phyloP scores from a whole-genome alignment of 345 rosid species.

The Pelargonium nanum region DNA sequence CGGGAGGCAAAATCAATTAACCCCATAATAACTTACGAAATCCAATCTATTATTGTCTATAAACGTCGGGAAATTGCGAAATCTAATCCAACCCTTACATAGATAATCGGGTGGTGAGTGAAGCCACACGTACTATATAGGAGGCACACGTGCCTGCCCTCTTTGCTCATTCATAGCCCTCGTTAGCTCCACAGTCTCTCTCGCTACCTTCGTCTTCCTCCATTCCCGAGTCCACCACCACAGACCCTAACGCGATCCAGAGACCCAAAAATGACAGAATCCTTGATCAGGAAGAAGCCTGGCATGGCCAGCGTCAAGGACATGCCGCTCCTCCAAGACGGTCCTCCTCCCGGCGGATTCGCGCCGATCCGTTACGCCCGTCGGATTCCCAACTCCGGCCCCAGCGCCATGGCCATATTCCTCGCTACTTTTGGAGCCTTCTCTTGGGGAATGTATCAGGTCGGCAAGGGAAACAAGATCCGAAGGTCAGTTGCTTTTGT shows the following conservation, averaged over 20 bases:
- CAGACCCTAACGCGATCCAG: background rate
- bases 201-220: too few relatives aligned
- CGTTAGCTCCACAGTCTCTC: too few relatives aligned
- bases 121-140: too few relatives aligned
- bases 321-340: conserved; percentile 94
- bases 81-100: too few relatives aligned
- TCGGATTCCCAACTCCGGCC: conserved; percentile 87
- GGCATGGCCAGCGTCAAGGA: conserved; percentile 98
- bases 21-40: too few relatives aligned
- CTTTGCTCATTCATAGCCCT: too few relatives aligned
- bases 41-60: too few relatives aligned
- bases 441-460: conserved; percentile 98
- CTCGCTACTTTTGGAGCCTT: conserved; percentile 70
- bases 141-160: too few relatives aligned
- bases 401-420: conserved; percentile 88
- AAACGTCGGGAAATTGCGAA: too few relatives aligned
- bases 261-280: conserved; percentile 67
- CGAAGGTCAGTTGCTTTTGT: conserved; percentile 47
- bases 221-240: too few relatives aligned
- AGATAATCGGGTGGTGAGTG: too few relatives aligned
- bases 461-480: conserved; percentile 88
- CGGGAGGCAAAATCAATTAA: too few relatives aligned
- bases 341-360: conserved; percentile 98
- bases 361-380: conserved; percentile 87
- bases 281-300: conserved; percentile 91